Evolutionary conservation across 306 rosid species (phyloP).

Genomic region (Acacia confusa): DNA sequence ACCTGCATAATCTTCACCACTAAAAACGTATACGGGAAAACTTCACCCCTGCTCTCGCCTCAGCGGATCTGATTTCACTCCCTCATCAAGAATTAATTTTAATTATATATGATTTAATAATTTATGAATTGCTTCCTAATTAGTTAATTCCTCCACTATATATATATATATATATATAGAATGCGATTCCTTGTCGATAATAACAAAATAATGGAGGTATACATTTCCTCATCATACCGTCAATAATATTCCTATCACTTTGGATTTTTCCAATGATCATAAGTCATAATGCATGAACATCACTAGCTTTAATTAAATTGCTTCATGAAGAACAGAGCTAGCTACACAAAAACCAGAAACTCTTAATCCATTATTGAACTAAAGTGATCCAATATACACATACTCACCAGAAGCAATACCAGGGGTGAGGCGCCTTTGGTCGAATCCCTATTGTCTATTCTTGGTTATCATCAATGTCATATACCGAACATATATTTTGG

Average conservation of each 20-base stretch:
- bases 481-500: too few relatives aligned
- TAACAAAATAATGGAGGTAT: background rate
- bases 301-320: background rate
- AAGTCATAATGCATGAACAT: background rate
- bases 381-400: background rate
- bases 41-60: background rate
- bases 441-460: too few relatives aligned
- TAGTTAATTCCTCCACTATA: background rate
- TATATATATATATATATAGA: background rate
- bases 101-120: background rate
- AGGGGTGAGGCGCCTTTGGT: too few relatives aligned
- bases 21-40: background rate
- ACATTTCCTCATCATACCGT: background rate
- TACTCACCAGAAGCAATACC: too few relatives aligned
- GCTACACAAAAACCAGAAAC: background rate
- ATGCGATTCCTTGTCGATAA: background rate
- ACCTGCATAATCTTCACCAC: background rate
- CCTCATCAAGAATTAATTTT: background rate
- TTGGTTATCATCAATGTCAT: too few relatives aligned
- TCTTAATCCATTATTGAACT: background rate
- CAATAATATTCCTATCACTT: background rate
- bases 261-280: background rate
- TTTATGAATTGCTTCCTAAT: background rate
- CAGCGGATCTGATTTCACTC: background rate
- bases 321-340: background rate